These are phyloP conservation scores for Pythium insidiosum DNA, from an alignment of 352 stramenopile genomes.

Conservation along the genomic window DNA sequence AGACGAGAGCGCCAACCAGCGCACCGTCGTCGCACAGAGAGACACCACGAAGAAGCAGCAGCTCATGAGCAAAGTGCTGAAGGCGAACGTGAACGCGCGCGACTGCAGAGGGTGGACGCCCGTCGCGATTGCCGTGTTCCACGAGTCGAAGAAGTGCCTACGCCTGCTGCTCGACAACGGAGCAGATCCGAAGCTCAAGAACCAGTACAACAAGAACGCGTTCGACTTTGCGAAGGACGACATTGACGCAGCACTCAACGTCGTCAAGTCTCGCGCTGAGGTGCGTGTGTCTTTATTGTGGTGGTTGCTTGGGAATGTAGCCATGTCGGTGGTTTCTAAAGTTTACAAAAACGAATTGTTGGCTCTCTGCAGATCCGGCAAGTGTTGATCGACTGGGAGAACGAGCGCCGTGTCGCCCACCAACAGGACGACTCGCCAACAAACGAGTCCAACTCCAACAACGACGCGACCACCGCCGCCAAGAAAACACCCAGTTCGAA, in stretches of 20 bases:
- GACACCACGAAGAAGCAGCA: conserved; percentile 16
- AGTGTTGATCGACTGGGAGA: conserved; percentile 62
- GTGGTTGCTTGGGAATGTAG: too few relatives aligned
- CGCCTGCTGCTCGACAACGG: conserved; percentile 69
- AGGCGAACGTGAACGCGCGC: conserved; percentile 60
- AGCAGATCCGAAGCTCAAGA: conserved; percentile 77
- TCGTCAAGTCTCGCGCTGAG: conserved; percentile 69
- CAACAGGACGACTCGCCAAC: neutral
- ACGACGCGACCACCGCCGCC: neutral
- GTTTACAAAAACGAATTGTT: too few relatives aligned
- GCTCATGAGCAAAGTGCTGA: conserved; percentile 41
- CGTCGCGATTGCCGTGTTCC: conserved; percentile 80
- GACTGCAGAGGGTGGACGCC: conserved; percentile 85
- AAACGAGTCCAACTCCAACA: neutral
- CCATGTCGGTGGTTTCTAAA: too few relatives aligned
- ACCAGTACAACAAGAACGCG: conserved; percentile 87
- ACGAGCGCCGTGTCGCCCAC: conserved; percentile 23
- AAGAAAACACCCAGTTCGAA: too few relatives aligned
- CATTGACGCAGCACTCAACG: conserved; percentile 73
- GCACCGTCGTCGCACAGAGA: conserved; percentile 16
- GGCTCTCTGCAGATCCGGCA: conserved; percentile 36
- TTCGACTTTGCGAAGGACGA: conserved; percentile 88
- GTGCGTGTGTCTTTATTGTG: too few relatives aligned
- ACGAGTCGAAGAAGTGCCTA: conserved; percentile 70
- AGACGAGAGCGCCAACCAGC: conserved; percentile 7